phyloP scores from a whole-genome alignment of 2,329 filamentous ascomycete genomes.

The Leptosphaerulina australis region DNA sequence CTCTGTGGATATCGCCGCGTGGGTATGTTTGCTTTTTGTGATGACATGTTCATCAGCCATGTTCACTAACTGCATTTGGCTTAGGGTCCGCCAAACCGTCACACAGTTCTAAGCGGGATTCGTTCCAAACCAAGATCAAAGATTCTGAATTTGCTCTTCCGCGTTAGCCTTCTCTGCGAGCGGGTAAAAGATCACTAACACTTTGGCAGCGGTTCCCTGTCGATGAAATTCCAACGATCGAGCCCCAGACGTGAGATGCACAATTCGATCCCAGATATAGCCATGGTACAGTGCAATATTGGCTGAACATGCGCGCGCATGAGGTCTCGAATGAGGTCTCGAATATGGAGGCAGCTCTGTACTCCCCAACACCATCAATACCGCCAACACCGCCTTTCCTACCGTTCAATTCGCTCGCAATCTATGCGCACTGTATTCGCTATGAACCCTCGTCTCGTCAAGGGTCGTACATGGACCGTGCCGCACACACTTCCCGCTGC shows the following conservation, averaged over 20 bases:
- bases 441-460: conserved; percentile 12
- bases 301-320: conserved; percentile 6
- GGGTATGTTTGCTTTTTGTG: conserved; percentile 19
- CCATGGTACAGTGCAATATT: neutral
- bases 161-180: neutral
- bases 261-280: neutral
- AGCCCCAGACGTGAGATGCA: no score
- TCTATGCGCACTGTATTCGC: conserved; percentile 4
- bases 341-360: neutral
- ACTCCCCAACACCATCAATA: neutral
- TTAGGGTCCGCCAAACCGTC: conserved; percentile 3
- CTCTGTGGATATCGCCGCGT: neutral
- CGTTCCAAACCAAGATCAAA: conserved; percentile 1
- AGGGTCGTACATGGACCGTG: conserved; percentile 5
- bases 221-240: no score
- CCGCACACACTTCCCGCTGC: neutral
- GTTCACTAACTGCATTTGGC: neutral
- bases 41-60: conserved; percentile 11
- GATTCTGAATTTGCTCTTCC: neutral
- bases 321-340: no score
- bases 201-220: neutral
- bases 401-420: conserved; percentile 3
- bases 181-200: neutral
- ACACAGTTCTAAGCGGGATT: conserved; percentile 11
- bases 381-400: conserved; percentile 5